Evolutionary conservation across 176 grass and related monocot genomes (phyloP), one percentile per base, ranked within the genome.

Genomic region (Musa troglodytarum): DNA sequence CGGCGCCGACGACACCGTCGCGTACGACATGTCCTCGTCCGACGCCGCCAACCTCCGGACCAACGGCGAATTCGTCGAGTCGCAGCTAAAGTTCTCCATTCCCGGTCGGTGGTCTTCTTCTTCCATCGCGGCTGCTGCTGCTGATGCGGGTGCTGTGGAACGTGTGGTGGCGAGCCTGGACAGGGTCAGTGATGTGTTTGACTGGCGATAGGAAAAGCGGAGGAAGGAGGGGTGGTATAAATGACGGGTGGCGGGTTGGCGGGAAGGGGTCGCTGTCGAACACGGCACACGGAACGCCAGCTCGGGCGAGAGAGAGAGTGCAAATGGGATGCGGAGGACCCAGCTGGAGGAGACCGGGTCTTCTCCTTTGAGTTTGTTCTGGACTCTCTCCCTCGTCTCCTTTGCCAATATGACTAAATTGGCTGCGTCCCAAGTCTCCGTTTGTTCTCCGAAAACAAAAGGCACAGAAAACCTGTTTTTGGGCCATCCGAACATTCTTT

Each of bases 1-100:
- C n/a, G 87, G 89, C 20, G 92, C 83, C 2, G 82, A 87, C 11
- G 87, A 89, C 64, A 96, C 87, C 20, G 92, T 96, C 82, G 84
- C 80, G 83, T 92, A 96, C 28, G 85, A 63, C 22, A 52, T 17
- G 16, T 72, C 65, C 19, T 68, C 82, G 6, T 54, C 88, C 24
- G 26, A 72, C 54, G 28, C 70, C 52, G 57, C 57, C 16, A 55
- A 54, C 34, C 50, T 66, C 49, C 84, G 69, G 1, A 83, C 77
- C 16, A 75, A 69, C 2, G 79, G 78, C 74, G 79, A 79, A 0
- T 82, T 82, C 2, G 79, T 82, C 28, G 82, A 84, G 85, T 87
- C 86, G 85, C 81, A 74, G 78, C 73, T 71, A 73, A 76, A 53
- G 28, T 43, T 43, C 34, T 43, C 4, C 34, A 43, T 43, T 0